phyloP scores from a whole-genome alignment of 371 early-diverging fungal species.

The Paraphysoderma sedebokerense region DNA sequence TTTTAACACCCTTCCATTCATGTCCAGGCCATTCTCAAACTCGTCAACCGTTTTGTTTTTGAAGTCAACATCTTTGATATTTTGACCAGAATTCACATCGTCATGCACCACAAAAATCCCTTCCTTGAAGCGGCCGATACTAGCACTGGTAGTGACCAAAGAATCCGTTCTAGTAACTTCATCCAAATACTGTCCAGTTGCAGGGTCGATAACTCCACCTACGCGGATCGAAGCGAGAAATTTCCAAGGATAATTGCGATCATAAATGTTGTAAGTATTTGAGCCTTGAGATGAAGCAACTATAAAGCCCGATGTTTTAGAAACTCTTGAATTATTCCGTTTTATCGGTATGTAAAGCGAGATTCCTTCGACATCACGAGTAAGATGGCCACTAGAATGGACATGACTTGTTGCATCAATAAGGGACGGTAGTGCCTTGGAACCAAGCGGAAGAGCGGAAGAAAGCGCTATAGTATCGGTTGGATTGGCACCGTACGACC shows the following conservation, averaged over 20 bases:
- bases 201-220: too few relatives aligned
- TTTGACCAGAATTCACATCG: too few relatives aligned
- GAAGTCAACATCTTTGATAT: too few relatives aligned
- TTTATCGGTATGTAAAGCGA: not conserved
- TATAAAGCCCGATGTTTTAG: too few relatives aligned
- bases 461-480: not conserved
- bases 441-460: not conserved
- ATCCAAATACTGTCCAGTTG: too few relatives aligned
- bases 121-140: not conserved
- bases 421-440: not conserved
- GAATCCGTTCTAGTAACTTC: not conserved
- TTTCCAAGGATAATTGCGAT: too few relatives aligned
- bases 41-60: too few relatives aligned
- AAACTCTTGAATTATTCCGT: too few relatives aligned
- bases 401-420: not conserved
- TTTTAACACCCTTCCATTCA: too few relatives aligned
- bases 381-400: not conserved
- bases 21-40: too few relatives aligned
- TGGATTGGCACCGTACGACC: not conserved
- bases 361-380: not conserved
- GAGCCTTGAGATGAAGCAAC: not conserved
- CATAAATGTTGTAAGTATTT: not conserved
- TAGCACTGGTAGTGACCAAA: not conserved
- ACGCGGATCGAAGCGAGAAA: too few relatives aligned
- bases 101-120: not conserved